Evolutionary conservation across 78 protist species (phyloP), one percentile per base, ranked within the genome.

Genomic region (Dictyostelium citrinum): DNA sequence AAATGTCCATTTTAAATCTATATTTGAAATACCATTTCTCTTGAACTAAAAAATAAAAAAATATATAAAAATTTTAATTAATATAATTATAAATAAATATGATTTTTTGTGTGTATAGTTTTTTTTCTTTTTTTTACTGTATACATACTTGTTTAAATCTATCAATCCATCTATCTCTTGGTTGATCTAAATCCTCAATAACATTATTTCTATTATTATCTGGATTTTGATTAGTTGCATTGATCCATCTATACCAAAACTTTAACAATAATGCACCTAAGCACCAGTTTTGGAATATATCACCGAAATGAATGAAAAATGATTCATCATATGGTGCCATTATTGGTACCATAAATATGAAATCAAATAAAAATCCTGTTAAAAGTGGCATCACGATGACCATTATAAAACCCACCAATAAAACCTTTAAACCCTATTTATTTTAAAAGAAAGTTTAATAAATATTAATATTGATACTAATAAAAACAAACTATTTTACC

Each of bases 181-280:
- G 84, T 60, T 45, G 17, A 6, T 88, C 84, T 35, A 45, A 81
- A 78, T 88, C 93, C 12, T 76, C 93, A 2, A 41, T n/a, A 2
- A 29, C 49, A 46, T 78, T 88, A 46, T 78, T 81, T 67, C 85
- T 77, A 43, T 35, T 76, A 88, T 78, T 78, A 43, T 33, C 37
- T 33, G 72, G 68, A 24, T 77, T 37, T 33, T 70, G 51, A 27
- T 45, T 75, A 0, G 81, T 37, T 39, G 86, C 76, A 27, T 84
- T 64, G 24, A 83, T 41, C 82, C 84, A 61, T 49, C 58, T 76
- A n/a, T 88, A 88, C 93, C 93, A 88, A 58, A 88, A 88, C 45
- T 78, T 72, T 41, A 88, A 60, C 8, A 88, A 2, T 6, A 88
- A 49, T 12, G 80, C 43, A 39, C 93, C 93, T 17, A 75, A 31